Conservation (phyloP, 148 eudicot genomes). For the Amaranthus palmeri region DNA sequence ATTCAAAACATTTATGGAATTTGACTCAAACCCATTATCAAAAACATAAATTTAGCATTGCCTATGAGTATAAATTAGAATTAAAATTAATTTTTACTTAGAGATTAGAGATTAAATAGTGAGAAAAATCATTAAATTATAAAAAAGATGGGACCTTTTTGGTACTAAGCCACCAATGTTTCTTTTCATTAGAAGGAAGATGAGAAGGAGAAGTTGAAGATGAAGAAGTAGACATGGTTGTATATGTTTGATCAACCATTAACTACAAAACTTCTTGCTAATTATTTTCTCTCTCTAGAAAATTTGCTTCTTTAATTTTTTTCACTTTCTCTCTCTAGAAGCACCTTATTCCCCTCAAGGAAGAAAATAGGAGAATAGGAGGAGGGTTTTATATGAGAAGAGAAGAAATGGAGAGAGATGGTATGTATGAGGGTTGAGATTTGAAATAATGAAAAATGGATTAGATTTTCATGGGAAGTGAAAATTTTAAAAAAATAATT, state of each 20-base stretch:
- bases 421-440: background rate
- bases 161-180: conserved; percentile 92
- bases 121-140: background rate
- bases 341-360: conserved; percentile 21
- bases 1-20: background rate
- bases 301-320: background rate
- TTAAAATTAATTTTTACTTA: background rate
- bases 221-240: conserved; percentile 43
- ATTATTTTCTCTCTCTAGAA: conserved; percentile 9
- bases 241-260: conserved; percentile 35
- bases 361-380: conserved; percentile 12
- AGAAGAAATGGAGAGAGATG: background rate
- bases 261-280: background rate
- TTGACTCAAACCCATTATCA: conserved; percentile 8
- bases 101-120: conserved; percentile 6
- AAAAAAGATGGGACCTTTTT: conserved; percentile 56
- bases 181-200: conserved; percentile 47
- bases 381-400: background rate
- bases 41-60: conserved; percentile 4
- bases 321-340: conserved; percentile 19
- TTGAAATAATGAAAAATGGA: conserved; percentile 4
- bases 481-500: background rate
- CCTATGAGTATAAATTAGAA: conserved; percentile 9
- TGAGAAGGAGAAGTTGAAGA: conserved; percentile 36
- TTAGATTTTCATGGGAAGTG: conserved; percentile 5